A percentile compares a stretch with the other conserved stretches of the same genome.
These are phyloP conservation scores for Mesotaenium endlicherianum DNA, from an alignment of 139 green algal genomes.

Conservation along the genomic window DNA sequence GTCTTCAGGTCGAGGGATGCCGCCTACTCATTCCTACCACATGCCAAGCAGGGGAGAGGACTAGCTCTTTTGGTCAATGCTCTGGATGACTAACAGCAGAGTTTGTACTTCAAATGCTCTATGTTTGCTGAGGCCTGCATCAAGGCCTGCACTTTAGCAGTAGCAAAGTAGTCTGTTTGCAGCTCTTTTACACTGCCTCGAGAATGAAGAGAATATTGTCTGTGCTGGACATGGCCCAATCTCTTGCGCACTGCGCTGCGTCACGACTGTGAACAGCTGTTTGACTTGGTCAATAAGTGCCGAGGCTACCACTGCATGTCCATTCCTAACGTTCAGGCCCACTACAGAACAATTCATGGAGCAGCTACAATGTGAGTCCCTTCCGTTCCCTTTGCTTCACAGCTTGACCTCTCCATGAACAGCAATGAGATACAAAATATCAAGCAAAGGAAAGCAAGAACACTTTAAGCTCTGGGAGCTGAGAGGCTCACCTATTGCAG, in stretches of 20 bases:
- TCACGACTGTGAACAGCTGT: slow-evolving; percentile 37
- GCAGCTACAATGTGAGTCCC: slow-evolving; percentile 1
- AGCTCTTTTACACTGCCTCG: not conserved
- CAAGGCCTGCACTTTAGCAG: not conserved
- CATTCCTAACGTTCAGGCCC: slow-evolving; percentile 1
- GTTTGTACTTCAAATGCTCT: too few species aligned
- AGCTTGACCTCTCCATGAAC: not conserved
- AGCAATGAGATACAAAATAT: not conserved
- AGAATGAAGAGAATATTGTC: not conserved
- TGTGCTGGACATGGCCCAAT: not conserved
- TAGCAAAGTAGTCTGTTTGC: not conserved
- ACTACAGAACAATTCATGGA: slow-evolving; percentile 5
- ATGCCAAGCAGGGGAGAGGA: slow-evolving; percentile 33
- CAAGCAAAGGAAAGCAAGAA: not conserved
- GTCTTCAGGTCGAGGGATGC: slow-evolving; percentile 20
- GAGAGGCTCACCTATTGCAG: not conserved
- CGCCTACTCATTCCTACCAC: slow-evolving; percentile 14
- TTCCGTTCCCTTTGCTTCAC: not conserved
- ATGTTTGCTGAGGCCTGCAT: not conserved
- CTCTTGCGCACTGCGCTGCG: not conserved
- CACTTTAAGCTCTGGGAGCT: not conserved
- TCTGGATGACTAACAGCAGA: not conserved
- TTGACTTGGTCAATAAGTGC: slow-evolving; percentile 33
- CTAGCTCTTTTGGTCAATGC: not conserved
- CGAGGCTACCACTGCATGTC: slow-evolving; percentile 6